These are phyloP conservation scores for thale cress (Arabidopsis thaliana) DNA, from an alignment of 345 rosid genomes.

Conservation along the genomic window DNA sequence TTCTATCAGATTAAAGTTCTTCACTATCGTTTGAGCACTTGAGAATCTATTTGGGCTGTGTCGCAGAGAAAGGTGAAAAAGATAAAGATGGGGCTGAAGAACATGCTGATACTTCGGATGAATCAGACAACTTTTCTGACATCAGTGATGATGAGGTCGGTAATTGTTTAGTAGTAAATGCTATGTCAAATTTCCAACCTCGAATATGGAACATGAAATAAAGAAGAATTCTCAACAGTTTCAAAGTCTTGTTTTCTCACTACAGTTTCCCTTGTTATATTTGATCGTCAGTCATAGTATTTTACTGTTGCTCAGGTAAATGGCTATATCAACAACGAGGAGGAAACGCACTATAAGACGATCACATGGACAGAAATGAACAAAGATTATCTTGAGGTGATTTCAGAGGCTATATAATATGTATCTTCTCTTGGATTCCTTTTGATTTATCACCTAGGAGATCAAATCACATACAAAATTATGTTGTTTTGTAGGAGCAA, in stretches of 20 bases:
- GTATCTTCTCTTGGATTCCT: constrained; percentile 14
- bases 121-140: constrained; percentile 76
- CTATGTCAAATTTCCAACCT: constrained; percentile 7
- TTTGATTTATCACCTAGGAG: constrained; percentile 15
- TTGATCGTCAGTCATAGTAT: constrained; percentile 29
- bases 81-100: constrained; percentile 47
- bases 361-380: constrained; percentile 87
- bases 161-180: constrained; percentile 23
- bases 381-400: constrained; percentile 84
- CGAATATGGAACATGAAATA: background rate
- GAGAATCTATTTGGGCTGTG: constrained; percentile 19
- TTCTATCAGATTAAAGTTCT: constrained; percentile 32
- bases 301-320: constrained; percentile 58
- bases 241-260: background rate
- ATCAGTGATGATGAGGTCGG: constrained; percentile 83
- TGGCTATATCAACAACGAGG: constrained; percentile 78
- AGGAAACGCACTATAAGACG: constrained; percentile 66
- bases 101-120: constrained; percentile 51
- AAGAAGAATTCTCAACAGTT: background rate
- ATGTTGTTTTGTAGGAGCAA: constrained; percentile 69
- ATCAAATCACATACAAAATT: background rate
- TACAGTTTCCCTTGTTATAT: constrained; percentile 24
- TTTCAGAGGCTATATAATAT: constrained; percentile 18
- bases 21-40: constrained; percentile 26
- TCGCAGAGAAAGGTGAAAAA: constrained; percentile 41